Evolutionary conservation across 306 rosid genomes (phyloP), one percentile per base, ranked within the genome.

Genomic region (Gillenia trifoliata): DNA sequence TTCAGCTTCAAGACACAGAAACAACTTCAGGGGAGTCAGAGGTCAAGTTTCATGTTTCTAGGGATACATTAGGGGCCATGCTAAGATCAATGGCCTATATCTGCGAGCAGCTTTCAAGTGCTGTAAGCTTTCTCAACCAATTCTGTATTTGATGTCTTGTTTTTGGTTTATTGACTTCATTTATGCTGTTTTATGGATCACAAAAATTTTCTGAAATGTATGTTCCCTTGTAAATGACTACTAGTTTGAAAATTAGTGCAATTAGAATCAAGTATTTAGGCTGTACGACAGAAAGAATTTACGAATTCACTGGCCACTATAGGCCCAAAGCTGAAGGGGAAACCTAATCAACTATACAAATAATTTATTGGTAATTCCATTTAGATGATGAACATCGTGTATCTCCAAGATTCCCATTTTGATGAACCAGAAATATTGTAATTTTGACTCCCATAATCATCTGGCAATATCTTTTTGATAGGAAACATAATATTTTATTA

Each of bases 21-120:
- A 83, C 97, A 76, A 88, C 81, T 79, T 78, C 97, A 75, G 96
- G 97, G 41, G 97, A 86, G 79, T 86, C 94, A 3, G 98, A 94
- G 81, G 95, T 91, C 49, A 91, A 94, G 80, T 94, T 91, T 85
- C 97, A 94, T 87, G 96, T 91, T 71, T 87, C 97, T 55, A 90
- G 76, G 86, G 96, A 94, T 66, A 92, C 98, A 60, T 83, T 94
- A 78, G 93, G 90, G 49, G 98, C 98, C 66, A 91, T 94, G 90
- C 86, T 91, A 36, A 90, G 96, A 82, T 94, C 97, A 78, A 94
- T 94, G 96, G 88, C 96, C 64, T 94, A 94, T 79, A 94, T 90
- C 66, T 96, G 96, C 0, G 95, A 94, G 89, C 98, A 93, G 87
- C 97, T 93, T 77, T 88, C 96, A 70, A 73, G 71, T 76, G 68